These are phyloP conservation scores for Henckelia pumila DNA, from an alignment of 257 asterid species.

Conservation along the genomic window DNA sequence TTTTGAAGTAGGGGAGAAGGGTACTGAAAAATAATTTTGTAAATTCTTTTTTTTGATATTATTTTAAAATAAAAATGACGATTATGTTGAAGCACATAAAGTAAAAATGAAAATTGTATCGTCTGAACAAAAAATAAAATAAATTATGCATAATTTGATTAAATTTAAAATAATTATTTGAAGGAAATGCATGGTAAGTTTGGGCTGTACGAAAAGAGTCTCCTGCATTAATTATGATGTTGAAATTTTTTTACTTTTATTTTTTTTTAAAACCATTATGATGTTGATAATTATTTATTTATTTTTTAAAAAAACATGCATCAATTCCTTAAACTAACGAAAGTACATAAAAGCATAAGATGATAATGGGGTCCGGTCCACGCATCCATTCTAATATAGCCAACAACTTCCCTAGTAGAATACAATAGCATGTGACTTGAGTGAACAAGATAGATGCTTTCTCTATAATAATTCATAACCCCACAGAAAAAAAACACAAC, in stretches of 20 bases:
- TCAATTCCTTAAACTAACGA: background rate
- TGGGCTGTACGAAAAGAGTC: background rate
- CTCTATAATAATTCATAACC: conserved; percentile 12
- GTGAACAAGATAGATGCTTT: conserved; percentile 27
- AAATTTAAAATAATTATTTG: too few species aligned
- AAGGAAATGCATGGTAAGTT: too few species aligned
- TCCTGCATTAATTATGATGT: too few species aligned
- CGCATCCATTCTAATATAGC: conserved; percentile 25
- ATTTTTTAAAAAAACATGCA: background rate
- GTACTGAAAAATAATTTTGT: too few species aligned
- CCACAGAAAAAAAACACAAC: conserved; percentile 22
- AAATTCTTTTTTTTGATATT: too few species aligned
- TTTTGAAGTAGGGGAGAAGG: too few species aligned
- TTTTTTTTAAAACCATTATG: too few species aligned
- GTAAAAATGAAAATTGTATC: too few species aligned
- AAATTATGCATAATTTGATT: too few species aligned
- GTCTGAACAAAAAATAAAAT: too few species aligned
- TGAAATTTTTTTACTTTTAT: background rate
- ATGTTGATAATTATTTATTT: background rate
- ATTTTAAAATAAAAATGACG: too few species aligned
- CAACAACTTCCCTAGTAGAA: conserved; percentile 8
- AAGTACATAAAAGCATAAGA: conserved; percentile 5
- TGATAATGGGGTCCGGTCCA: conserved; percentile 25
- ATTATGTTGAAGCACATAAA: too few species aligned
- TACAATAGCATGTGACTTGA: conserved; percentile 14